These are phyloP conservation scores for Trametes polyzona DNA, from an alignment of 1,284 basidiomycete species.

Conservation along the genomic window DNA sequence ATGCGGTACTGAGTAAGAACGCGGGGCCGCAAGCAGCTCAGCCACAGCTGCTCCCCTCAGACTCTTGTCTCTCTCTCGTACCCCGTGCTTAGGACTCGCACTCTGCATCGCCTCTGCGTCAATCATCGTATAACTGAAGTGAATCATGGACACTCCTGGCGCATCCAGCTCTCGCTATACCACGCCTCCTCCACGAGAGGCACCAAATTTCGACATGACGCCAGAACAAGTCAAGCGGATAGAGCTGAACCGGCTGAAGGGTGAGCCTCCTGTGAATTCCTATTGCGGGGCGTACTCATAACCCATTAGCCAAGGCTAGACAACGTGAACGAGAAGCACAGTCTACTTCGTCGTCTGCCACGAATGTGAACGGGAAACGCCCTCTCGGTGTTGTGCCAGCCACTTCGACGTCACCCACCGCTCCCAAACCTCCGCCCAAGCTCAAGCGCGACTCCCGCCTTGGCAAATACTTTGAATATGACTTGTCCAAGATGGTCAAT, in stretches of 20 bases:
- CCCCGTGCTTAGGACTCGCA: no score
- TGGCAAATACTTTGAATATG: conserved; percentile 94
- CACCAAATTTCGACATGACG: conserved; percentile 34
- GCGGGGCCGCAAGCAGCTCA: no score
- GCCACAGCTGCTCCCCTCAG: no score
- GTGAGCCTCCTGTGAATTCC: conserved; percentile 31
- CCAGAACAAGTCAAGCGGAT: conserved; percentile 45
- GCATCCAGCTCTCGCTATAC: conserved; percentile 18
- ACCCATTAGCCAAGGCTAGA: conserved; percentile 48
- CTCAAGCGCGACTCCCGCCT: conserved; percentile 73
- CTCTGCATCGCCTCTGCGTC: no score
- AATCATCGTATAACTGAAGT: no score
- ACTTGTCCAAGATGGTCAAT: conserved; percentile 95
- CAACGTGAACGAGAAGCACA: conserved; percentile 50
- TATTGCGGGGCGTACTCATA: conserved; percentile 59
- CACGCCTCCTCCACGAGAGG: conserved; percentile 34
- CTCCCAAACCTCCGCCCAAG: conserved; percentile 50
- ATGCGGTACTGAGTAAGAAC: not conserved
- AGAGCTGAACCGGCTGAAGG: conserved; percentile 47
- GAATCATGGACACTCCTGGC: conserved; percentile 12
- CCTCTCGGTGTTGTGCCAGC: conserved; percentile 45
- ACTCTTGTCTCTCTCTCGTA: no score
- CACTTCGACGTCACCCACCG: conserved; percentile 63
- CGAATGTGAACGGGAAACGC: conserved; percentile 40
- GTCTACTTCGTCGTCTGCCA: conserved; percentile 47